Percentiles rank a stretch among this genome's conserved stretches.
Evolutionary conservation across 1,284 basidiomycete species (phyloP).

Genomic region (Moesziomyces sp.): DNA sequence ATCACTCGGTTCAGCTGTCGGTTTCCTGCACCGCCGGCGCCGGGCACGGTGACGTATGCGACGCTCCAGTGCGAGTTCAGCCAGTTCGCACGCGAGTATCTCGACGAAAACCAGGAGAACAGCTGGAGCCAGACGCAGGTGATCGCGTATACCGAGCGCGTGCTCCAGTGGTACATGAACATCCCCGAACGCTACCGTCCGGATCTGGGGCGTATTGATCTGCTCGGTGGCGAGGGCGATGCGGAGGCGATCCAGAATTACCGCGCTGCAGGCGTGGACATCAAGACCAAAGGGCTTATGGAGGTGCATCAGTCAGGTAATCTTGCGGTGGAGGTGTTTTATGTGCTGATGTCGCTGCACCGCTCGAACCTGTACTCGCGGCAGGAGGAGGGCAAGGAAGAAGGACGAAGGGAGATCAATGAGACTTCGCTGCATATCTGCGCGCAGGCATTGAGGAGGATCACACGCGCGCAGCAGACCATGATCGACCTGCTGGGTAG

Average conservation of each 20-base stretch:
- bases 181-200: conserved; percentile 35
- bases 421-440: conserved; percentile 35
- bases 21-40: conserved; percentile 12
- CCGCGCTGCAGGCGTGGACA: conserved; percentile 29
- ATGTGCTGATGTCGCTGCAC: conserved; percentile 30
- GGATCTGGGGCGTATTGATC: conserved; percentile 29
- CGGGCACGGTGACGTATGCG: conserved; percentile 16
- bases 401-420: conserved; percentile 10
- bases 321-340: conserved; percentile 39
- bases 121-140: conserved; percentile 36
- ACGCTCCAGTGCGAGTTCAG: conserved; percentile 41
- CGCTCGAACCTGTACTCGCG: conserved; percentile 28
- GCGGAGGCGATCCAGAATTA: conserved; percentile 29
- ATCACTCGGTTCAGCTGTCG: conserved; percentile 37
- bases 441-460: conserved; percentile 31
- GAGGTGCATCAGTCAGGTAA: conserved; percentile 42
- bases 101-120: conserved; percentile 44
- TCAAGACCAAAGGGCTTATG: conserved; percentile 43
- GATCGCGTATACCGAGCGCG: conserved; percentile 29
- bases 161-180: conserved; percentile 39
- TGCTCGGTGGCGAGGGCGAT: conserved; percentile 19
- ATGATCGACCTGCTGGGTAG: conserved; percentile 37
- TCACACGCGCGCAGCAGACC: conserved; percentile 35
- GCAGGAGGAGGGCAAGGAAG: background rate
- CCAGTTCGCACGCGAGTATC: conserved; percentile 22